These are phyloP conservation scores for Metahyphopichia silvanorum DNA, from an alignment of 805 yeast species.

Conservation along the genomic window DNA sequence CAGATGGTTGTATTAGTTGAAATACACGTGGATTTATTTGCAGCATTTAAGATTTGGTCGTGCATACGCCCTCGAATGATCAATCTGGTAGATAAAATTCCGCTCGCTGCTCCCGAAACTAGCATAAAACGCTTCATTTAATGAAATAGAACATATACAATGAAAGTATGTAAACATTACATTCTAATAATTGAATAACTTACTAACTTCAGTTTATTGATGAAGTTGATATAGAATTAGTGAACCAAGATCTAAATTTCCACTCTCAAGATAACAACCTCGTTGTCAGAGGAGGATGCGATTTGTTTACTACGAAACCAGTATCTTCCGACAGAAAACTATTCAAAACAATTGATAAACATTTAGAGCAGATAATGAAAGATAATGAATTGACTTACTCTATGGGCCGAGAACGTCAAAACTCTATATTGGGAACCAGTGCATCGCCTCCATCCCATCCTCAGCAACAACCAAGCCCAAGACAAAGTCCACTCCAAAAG, in stretches of 20 bases:
- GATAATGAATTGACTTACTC: conserved; percentile 41
- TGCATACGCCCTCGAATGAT: too few relatives aligned
- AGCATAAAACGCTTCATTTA: too few relatives aligned
- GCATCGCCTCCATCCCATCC: conserved; percentile 26
- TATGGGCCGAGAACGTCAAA: conserved; percentile 25
- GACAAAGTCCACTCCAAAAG: conserved; percentile 1
- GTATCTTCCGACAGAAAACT: conserved; percentile 86
- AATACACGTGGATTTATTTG: too few relatives aligned
- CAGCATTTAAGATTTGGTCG: too few relatives aligned
- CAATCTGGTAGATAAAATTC: conserved; percentile 7
- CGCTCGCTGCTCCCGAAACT: conserved; percentile 11
- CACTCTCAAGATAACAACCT: conserved; percentile 41
- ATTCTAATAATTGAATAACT: neutral
- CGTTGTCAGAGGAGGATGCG: conserved; percentile 81
- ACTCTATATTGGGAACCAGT: conserved; percentile 35
- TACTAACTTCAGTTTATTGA: conserved; percentile 67
- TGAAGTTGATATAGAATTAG: conserved; percentile 86
- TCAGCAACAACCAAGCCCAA: conserved; percentile 2
- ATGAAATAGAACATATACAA: too few relatives aligned
- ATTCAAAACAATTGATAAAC: conserved; percentile 82
- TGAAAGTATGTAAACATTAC: conserved; percentile 12
- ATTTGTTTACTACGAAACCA: conserved; percentile 90
- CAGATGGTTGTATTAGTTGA: too few relatives aligned
- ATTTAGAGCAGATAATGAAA: conserved; percentile 54
- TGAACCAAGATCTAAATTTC: conserved; percentile 81